Conservation (phyloP, 2,329 filamentous ascomycete genomes). For the Coleophoma eucalyptorum region DNA sequence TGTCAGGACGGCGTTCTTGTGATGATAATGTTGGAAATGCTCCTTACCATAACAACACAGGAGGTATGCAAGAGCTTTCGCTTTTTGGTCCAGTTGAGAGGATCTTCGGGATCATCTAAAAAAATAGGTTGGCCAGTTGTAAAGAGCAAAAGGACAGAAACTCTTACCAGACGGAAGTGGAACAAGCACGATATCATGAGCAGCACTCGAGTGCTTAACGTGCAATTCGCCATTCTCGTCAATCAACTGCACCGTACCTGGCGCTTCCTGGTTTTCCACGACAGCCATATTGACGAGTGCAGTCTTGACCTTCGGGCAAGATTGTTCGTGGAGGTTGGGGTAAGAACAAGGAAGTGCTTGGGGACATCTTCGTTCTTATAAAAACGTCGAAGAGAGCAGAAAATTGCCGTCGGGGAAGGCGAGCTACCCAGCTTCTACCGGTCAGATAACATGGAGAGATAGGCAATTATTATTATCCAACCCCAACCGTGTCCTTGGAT, state of each 20-base stretch:
- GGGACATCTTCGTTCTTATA: too few species aligned
- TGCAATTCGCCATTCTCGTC: constrained; percentile 18
- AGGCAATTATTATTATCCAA: too few species aligned
- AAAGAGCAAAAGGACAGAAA: background rate
- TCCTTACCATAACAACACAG: constrained; percentile 20
- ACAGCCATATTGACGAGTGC: constrained; percentile 5
- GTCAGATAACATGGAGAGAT: too few species aligned
- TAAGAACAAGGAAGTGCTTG: too few species aligned
- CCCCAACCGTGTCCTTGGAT: too few species aligned
- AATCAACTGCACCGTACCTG: constrained; percentile 25
- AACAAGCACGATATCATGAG: constrained; percentile 23
- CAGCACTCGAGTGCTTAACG: constrained; percentile 16
- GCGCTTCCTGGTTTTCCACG: constrained; percentile 14
- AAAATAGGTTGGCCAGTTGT: background rate
- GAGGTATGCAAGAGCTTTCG: constrained; percentile 26
- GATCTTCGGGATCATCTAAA: constrained; percentile 32
- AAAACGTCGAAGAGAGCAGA: too few species aligned
- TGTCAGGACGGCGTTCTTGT: too few species aligned
- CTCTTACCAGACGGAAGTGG: constrained; percentile 22
- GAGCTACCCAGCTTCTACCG: too few species aligned
- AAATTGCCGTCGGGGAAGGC: too few species aligned
- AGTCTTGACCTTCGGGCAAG: too few species aligned
- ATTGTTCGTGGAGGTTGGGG: too few species aligned
- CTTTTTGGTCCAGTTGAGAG: constrained; percentile 29
- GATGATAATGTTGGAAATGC: too few species aligned